Percentiles rank a stretch among this genome's conserved stretches.
Conservation (phyloP, 306 rosid genomes). For the Vicia faba region DNA sequence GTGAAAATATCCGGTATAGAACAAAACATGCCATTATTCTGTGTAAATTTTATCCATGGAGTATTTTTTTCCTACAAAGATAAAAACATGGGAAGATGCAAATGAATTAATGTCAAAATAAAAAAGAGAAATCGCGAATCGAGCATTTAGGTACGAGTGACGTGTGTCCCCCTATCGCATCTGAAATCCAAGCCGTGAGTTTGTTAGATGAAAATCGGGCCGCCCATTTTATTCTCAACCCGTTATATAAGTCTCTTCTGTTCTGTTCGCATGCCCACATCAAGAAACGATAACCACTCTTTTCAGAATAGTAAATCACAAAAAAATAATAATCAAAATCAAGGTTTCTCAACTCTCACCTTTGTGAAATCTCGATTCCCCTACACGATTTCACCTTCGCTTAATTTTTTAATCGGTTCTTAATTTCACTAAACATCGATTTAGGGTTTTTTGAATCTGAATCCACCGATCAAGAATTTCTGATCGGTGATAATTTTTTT, state of each 20-base stretch:
- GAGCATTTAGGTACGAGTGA: constrained; percentile 1
- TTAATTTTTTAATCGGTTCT: constrained; percentile 31
- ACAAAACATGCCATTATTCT: too few relatives aligned
- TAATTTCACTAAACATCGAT: constrained; percentile 8
- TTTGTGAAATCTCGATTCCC: constrained; percentile 19
- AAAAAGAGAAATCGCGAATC: not conserved
- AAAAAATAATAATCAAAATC: constrained; percentile 5
- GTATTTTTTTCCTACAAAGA: too few relatives aligned
- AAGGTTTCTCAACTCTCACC: constrained; percentile 13
- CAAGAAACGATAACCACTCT: constrained; percentile 27
- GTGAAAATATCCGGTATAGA: too few relatives aligned
- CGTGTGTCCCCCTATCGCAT: constrained; percentile 37
- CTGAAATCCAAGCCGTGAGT: constrained; percentile 36
- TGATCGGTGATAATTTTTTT: constrained; percentile 31
- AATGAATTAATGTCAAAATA: not conserved
- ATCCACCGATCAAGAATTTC: constrained; percentile 24
- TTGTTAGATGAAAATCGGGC: not conserved
- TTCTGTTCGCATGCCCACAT: not conserved
- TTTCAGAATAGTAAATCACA: constrained; percentile 23
- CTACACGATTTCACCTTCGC: constrained; percentile 22
- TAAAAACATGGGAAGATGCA: too few relatives aligned
- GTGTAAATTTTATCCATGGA: too few relatives aligned
- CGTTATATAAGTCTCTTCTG: constrained; percentile 20
- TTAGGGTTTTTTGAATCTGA: constrained; percentile 54
- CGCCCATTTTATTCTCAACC: constrained; percentile 19